Evolutionary conservation across 2,329 filamentous ascomycete genomes (phyloP).

Genomic region (Calonectria hongkongensis): DNA sequence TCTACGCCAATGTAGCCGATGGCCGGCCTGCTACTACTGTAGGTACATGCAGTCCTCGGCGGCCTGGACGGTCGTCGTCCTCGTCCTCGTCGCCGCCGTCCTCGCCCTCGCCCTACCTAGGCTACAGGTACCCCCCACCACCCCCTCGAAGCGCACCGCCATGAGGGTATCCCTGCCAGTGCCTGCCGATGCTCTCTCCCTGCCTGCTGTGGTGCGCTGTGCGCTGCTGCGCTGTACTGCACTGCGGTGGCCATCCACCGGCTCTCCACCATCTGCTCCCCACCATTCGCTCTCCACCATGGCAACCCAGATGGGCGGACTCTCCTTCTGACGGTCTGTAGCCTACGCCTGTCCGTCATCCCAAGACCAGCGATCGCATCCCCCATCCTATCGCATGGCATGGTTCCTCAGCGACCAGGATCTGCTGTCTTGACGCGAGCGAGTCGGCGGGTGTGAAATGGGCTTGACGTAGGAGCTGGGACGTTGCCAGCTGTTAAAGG

Average conservation of each 20-base stretch:
- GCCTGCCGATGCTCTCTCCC: conserved; percentile 26
- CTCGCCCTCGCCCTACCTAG: conserved; percentile 6
- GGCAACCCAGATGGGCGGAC: conserved; percentile 32
- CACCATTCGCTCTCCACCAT: conserved; percentile 33
- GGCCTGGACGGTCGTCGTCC: neutral
- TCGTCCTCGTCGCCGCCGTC: neutral
- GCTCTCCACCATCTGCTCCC: conserved; percentile 18
- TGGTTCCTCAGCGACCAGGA: conserved; percentile 36
- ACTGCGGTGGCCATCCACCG: conserved; percentile 20
- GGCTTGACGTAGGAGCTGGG: conserved; percentile 33
- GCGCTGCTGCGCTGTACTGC: conserved; percentile 25
- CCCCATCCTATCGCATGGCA: conserved; percentile 36
- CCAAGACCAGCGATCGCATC: conserved; percentile 34
- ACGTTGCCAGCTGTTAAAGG: conserved; percentile 35
- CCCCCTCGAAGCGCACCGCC: conserved; percentile 16
- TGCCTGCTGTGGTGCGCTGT: conserved; percentile 21
- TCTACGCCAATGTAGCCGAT: conserved; percentile 11
- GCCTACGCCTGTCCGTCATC: conserved; percentile 22
- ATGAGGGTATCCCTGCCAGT: conserved; percentile 25
- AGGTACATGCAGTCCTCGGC: conserved; percentile 14
- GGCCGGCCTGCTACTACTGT: conserved; percentile 17
- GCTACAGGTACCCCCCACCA: conserved; percentile 16
- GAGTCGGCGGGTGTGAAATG: conserved; percentile 34
- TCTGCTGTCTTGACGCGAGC: conserved; percentile 29
- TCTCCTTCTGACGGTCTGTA: conserved; percentile 19